These are phyloP conservation scores for Daedaleopsis sinensis DNA, from an alignment of 768 basidiomycete species.

Conservation along the genomic window DNA sequence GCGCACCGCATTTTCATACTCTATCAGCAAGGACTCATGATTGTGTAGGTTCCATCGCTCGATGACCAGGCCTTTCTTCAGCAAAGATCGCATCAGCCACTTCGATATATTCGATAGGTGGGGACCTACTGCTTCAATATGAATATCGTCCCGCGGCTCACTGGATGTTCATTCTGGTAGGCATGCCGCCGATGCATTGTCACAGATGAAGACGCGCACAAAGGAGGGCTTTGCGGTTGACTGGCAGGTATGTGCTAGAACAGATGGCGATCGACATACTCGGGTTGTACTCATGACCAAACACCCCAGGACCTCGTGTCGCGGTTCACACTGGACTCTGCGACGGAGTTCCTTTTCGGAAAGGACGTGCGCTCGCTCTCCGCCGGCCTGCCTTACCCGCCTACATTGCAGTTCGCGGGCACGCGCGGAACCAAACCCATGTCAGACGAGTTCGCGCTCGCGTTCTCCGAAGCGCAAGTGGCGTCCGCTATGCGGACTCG, in stretches of 20 bases:
- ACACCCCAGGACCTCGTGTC: slow-evolving; percentile 38
- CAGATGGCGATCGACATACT: too few species aligned
- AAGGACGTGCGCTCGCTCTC: slow-evolving; percentile 41
- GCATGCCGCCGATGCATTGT: slow-evolving; percentile 38
- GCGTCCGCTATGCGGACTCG: slow-evolving; percentile 33
- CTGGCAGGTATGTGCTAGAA: slow-evolving; percentile 39
- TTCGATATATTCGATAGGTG: slow-evolving; percentile 43
- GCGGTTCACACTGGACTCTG: slow-evolving; percentile 25
- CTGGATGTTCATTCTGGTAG: neutral
- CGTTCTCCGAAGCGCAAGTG: slow-evolving; percentile 44
- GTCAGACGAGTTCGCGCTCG: slow-evolving; percentile 39
- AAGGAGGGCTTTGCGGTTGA: slow-evolving; percentile 43
- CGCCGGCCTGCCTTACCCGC: slow-evolving; percentile 41
- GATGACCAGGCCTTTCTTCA: slow-evolving; percentile 49
- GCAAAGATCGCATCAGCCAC: slow-evolving; percentile 40
- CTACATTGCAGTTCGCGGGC: slow-evolving; percentile 24
- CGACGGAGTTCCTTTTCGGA: slow-evolving; percentile 42
- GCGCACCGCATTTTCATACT: neutral
- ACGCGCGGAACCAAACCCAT: slow-evolving; percentile 31
- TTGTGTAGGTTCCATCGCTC: slow-evolving; percentile 41
- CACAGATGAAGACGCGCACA: slow-evolving; percentile 36
- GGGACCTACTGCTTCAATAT: neutral
- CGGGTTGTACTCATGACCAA: too few species aligned
- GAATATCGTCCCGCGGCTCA: too few species aligned
- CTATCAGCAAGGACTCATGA: too few species aligned